A percentile compares a stretch with the other conserved stretches of the same genome.
Evolutionary conservation across 73 alveolate species (phyloP).

Genomic region (Tetrahymena elliotti): DNA sequence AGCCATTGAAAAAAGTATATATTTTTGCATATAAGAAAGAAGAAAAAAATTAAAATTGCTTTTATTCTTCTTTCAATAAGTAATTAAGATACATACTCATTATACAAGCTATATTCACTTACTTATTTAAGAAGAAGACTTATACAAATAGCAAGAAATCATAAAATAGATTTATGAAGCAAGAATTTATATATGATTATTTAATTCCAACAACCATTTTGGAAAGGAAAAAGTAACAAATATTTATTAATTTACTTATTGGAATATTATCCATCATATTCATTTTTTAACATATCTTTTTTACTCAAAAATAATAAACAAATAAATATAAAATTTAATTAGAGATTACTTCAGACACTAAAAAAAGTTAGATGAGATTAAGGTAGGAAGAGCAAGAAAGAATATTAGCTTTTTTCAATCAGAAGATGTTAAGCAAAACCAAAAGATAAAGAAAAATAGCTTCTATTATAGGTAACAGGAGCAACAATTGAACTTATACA

Average conservation of each 20-base stretch:
- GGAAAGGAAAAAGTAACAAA: background rate
- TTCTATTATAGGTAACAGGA: background rate
- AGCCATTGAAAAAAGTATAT: background rate
- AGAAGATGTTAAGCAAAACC: background rate
- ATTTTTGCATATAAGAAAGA: background rate
- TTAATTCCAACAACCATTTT: background rate
- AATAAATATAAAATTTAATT: background rate
- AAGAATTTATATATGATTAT: background rate
- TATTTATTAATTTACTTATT: background rate
- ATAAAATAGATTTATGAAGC: background rate
- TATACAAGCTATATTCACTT: background rate
- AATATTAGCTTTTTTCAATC: background rate
- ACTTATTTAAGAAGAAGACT: background rate
- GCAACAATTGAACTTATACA: background rate
- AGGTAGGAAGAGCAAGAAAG: background rate
- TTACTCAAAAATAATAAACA: background rate
- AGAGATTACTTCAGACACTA: background rate
- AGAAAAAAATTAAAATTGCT: background rate
- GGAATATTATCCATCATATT: background rate
- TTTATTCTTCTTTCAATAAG: background rate
- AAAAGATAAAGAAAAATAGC: background rate
- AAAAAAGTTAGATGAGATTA: background rate
- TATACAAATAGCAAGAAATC: background rate
- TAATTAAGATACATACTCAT: background rate
- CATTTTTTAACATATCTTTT: no score